A percentile compares a stretch with the other conserved stretches of the same genome.
These are phyloP conservation scores for Pinus albicaulis DNA, from an alignment of 75 land plant species.

Conservation along the genomic window DNA sequence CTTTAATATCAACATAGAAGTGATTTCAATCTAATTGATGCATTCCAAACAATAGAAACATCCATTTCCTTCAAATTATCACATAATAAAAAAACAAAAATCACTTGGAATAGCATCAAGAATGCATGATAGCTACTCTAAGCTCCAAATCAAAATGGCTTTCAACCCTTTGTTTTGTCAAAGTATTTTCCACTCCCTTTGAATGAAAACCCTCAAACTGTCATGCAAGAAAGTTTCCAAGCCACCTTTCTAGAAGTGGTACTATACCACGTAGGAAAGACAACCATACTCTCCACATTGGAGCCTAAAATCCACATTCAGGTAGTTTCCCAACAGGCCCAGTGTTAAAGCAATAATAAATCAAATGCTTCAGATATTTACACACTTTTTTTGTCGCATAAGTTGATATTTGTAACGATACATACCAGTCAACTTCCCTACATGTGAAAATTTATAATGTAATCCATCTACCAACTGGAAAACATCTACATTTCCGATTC, in stretches of 20 bases:
- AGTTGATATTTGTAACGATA: slow-evolving; percentile 96
- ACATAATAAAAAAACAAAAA: too few relatives aligned
- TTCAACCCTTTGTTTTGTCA: too few relatives aligned
- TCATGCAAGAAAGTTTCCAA: slow-evolving; percentile 72
- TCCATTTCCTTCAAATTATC: too few relatives aligned
- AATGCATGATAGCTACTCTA: too few relatives aligned
- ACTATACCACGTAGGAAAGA: slow-evolving; percentile 99
- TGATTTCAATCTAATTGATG: too few relatives aligned
- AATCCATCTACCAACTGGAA: slow-evolving; percentile 97
- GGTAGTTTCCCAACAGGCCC: slow-evolving; percentile 99
- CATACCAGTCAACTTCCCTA: slow-evolving; percentile 99
- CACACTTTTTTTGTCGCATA: slow-evolving; percentile 99
- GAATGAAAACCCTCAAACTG: too few relatives aligned
- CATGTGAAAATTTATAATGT: slow-evolving; percentile 97
- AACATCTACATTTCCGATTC: slow-evolving; percentile 96
- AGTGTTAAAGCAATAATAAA: slow-evolving; percentile 70
- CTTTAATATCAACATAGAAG: too few relatives aligned
- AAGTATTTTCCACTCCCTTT: too few relatives aligned
- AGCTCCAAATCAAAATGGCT: too few relatives aligned
- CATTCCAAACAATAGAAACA: too few relatives aligned
- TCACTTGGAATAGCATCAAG: too few relatives aligned
- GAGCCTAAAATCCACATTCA: slow-evolving; percentile 99
- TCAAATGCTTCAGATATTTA: slow-evolving; percentile 96
- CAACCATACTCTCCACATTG: slow-evolving; percentile 99
- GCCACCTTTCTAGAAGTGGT: slow-evolving; percentile 94